Base-by-base conservation (phyloP, 768 basidiomycete genomes). In the Lentinus tigrinus region DNA sequence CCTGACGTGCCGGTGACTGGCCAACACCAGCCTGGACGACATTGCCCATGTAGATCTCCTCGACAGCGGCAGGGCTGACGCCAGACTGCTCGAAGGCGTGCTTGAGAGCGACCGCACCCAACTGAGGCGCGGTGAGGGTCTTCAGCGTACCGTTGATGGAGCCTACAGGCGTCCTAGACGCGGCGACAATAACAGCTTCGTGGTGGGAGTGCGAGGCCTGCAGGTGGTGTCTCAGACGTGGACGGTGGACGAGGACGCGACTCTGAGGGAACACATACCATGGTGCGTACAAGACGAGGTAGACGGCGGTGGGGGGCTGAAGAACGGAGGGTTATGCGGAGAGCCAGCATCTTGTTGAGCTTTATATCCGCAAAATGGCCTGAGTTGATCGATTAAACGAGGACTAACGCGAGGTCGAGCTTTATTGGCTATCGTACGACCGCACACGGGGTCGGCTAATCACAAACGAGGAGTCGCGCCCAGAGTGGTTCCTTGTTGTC, bases 21-120 rank as follows among this genome's bases (percentile, higher is more conserved):
- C 97, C 97, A 51, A 95, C 92, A 66, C 95, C 95, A 3, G 94
- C 97, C 75, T 98, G 96, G 55, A 98, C 85, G 69, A 99, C 97
- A 70, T 99, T 95, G 64, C 97, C 97, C 69, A 98, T 89, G 82
- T 89, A 98, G 67, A 98, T 79, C 77, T 99, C 97, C 74, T 98
- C 95, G n/a, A 93, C 87, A 58, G 83, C 70, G 1, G 87, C 81
- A 17, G 95, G 89, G 66, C 89, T 84, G 69, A 98, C 81, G 52
- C 87, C 85, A 47, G 88, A 87, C 54, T 88, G 83, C 61, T 85
- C 81, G 56, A 98, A 81, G 19, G 95, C 97, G 71, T 91, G 89
- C 74, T 95, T 98, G 71, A 98, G 82, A 40, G 93, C 97, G 54
- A 88, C 77, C 31, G 83, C 74, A 65, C 97, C 97, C 56, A 99